Base-by-base conservation (phyloP, 1,284 basidiomycete species). In the Amylostereum areolatum region DNA sequence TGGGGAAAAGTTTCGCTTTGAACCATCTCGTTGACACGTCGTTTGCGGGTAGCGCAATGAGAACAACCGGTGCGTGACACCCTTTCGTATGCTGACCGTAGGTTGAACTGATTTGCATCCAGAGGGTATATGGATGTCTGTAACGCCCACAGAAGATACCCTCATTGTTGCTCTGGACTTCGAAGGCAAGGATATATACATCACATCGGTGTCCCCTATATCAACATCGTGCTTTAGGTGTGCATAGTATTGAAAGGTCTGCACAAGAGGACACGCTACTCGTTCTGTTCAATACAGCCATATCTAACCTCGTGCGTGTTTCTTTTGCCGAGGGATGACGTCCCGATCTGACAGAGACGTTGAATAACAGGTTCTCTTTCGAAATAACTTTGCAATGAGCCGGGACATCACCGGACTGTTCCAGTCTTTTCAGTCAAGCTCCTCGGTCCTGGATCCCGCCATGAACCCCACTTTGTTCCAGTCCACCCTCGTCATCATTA, bases 111-210 rank as follows among this genome's bases (percentile, higher is more conserved):
- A 45, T 7, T 35, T 0, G 5, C 8, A 11, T 39, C 31, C 55
- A 55, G 82, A 84, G 64, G 81, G 81, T 1, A 78, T 82, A 2
- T 83, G 82, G 82, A 77, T 84, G 73, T 81, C 82, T 0, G 77
- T 78, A 3, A 82, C 81, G 2, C 81, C 82, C 0, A 82, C 80
- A 0, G 66, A 74, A 36, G 72, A 78, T 30, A 60, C 63, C 0
- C 60, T 84, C 25, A 67, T 83, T 8, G 80, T 84, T 5, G 74
- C 81, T 0, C 66, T 84, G 1, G 82, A 84, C 55, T 84, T 83
- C 51, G 82, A 83, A 70, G 81, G 81, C 71, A 34, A 7, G 55
- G 45, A 27, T 28, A 28, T 7, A 2, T 1, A 18, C 42, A 18
- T 18, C 29, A 8, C 3, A 36, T 10, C 25, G 10, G 8, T 7